Conservation (phyloP, 2,329 filamentous ascomycete species). For the Graphilbum fragrans region DNA sequence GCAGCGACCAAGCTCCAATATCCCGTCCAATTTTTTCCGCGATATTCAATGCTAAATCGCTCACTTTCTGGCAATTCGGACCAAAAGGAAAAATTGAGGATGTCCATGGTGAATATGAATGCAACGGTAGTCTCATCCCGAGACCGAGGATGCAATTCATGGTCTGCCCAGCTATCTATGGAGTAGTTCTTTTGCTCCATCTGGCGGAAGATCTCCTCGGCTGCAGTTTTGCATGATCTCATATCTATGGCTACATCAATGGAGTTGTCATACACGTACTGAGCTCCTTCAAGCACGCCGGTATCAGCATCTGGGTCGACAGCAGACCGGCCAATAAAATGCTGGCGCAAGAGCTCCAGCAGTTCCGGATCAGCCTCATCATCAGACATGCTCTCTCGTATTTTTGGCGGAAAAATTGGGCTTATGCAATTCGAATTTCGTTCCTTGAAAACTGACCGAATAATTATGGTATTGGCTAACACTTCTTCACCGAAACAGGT, state of each 20-base stretch:
- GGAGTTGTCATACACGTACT: slow-evolving; percentile 82
- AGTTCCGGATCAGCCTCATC: slow-evolving; percentile 85
- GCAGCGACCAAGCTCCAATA: slow-evolving; percentile 91
- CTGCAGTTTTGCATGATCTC: slow-evolving; percentile 69
- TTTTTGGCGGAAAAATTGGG: neutral
- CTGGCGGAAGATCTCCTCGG: slow-evolving; percentile 61
- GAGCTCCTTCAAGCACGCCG: slow-evolving; percentile 68
- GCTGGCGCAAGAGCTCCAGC: slow-evolving; percentile 71
- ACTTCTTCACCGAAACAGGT: too few species aligned
- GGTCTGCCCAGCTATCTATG: slow-evolving; percentile 72
- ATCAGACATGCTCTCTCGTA: slow-evolving; percentile 59
- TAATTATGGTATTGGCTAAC: too few species aligned
- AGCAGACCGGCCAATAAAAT: slow-evolving; percentile 49
- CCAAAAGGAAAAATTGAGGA: slow-evolving; percentile 97
- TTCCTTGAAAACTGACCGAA: too few species aligned
- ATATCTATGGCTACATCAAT: slow-evolving; percentile 88
- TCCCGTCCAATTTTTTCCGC: slow-evolving; percentile 73
- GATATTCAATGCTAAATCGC: slow-evolving; percentile 74
- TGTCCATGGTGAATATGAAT: slow-evolving; percentile 95
- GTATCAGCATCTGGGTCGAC: slow-evolving; percentile 56
- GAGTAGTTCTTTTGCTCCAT: slow-evolving; percentile 82
- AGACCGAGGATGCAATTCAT: slow-evolving; percentile 77
- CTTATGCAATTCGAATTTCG: too few species aligned
- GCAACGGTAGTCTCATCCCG: slow-evolving; percentile 71
- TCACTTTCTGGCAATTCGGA: slow-evolving; percentile 57